Evolutionary conservation across 78 protist genomes (phyloP), one percentile per base, ranked within the genome.

Genomic region (Planoprotostelium fungivorum): DNA sequence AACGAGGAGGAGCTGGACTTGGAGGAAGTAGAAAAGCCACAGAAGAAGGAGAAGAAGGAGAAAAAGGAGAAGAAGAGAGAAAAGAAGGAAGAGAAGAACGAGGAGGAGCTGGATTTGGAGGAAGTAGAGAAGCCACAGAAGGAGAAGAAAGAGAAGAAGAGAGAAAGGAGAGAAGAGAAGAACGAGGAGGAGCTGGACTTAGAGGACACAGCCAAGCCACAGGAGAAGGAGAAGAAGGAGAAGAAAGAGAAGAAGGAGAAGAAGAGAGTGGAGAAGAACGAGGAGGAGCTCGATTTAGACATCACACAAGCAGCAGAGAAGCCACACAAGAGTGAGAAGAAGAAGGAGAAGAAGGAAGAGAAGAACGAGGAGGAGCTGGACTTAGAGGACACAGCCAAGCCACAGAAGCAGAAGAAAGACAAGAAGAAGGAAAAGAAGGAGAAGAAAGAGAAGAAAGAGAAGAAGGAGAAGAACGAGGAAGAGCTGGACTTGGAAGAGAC

Each of bases 91-190:
- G 73, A 9, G 35, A 29, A 0, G 87, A 86, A 25, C 34, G 0
- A 28, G 86, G 73, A 35, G 89, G 86, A 0, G 63, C 35, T 0
- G 88, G 37, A 38, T 38, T 37, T 28, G 38, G 35, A 34, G 38
- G 63, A 87, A 86, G 31, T 23, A 35, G 63, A 0, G 87, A 88
- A 91, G 88, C 89, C 29, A 37, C 34, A 37, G 90, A 35, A 35
- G 94, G 37, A 28, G n/a, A 94, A 10, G 90, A 92, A 0, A 88
- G 51, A 83, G 92, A 93, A 29, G 94, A 63, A 10, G 86, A 87
- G 0, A 63, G 35, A 86, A 88, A 91, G 25, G 92, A 89, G 31
- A 29, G 83, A 73, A 86, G 35, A 89, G 31, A 38, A 29, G 38
- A 91, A 84, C 84, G 51, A 85, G 35, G 84, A 84, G 38, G 93